Percentiles rank a stretch among this genome's conserved stretches.
These are phyloP conservation scores for Cystodermella granulosa DNA, from an alignment of 1,284 basidiomycete species.

Conservation along the genomic window DNA sequence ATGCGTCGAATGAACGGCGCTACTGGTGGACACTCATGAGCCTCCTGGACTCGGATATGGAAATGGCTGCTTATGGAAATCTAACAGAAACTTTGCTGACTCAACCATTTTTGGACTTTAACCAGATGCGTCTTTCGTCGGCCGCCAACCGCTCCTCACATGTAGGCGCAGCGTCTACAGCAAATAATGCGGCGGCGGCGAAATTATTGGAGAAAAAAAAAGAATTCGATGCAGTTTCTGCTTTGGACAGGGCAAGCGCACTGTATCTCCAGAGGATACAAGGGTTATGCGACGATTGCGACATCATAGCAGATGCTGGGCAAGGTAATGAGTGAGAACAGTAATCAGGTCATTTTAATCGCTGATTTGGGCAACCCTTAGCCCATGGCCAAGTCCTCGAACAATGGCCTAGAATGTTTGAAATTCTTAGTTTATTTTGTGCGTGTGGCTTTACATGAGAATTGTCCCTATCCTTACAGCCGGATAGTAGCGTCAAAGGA, in stretches of 20 bases:
- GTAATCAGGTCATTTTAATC: neutral
- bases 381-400: slow-evolving; percentile 71
- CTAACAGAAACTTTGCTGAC: too few species aligned
- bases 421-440: slow-evolving; percentile 66
- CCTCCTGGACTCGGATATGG: neutral
- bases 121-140: slow-evolving; percentile 53
- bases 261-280: slow-evolving; percentile 64
- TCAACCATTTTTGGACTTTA: neutral
- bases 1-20: slow-evolving; percentile 11
- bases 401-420: slow-evolving; percentile 79
- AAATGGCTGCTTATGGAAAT: too few species aligned
- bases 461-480: neutral
- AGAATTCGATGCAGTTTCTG: slow-evolving; percentile 69
- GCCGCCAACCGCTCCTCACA: slow-evolving; percentile 51
- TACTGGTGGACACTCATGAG: neutral
- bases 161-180: slow-evolving; percentile 32
- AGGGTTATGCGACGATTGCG: slow-evolving; percentile 63
- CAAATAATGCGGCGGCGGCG: slow-evolving; percentile 45
- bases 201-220: slow-evolving; percentile 73
- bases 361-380: too few species aligned
- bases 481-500: neutral
- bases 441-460: slow-evolving; percentile 23
- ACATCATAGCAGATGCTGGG: slow-evolving; percentile 70
- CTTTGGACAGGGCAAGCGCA: slow-evolving; percentile 59
- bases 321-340: slow-evolving; percentile 43